phyloP scores from a whole-genome alignment of 148 eudicot species.

The Gaultheria prostrata region DNA sequence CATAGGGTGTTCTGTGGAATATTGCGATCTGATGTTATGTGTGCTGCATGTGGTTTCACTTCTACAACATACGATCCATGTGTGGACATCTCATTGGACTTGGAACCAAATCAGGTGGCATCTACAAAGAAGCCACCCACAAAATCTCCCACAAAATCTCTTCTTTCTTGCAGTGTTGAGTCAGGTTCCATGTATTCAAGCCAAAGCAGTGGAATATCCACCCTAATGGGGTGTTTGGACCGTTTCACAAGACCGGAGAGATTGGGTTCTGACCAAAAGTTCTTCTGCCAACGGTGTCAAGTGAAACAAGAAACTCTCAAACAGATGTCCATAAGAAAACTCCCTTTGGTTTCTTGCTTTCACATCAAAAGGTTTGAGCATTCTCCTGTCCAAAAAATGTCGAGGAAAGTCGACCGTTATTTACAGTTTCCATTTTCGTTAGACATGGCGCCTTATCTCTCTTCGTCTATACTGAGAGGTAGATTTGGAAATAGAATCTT shows the following conservation, averaged over 20 bases:
- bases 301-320: conserved; percentile 77
- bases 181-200: conserved; percentile 28
- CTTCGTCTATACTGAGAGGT: conserved; percentile 67
- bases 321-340: conserved; percentile 78
- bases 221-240: conserved; percentile 64
- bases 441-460: conserved; percentile 73
- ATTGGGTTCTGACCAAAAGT: conserved; percentile 72
- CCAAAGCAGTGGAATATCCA: conserved; percentile 31
- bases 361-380: conserved; percentile 83
- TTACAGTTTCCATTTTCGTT: conserved; percentile 76
- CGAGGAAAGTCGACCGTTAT: conserved; percentile 66
- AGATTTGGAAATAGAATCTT: conserved; percentile 65
- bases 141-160: conserved; percentile 51
- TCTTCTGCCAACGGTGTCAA: conserved; percentile 75
- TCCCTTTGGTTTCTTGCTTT: conserved; percentile 77
- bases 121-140: conserved; percentile 29
- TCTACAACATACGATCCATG: conserved; percentile 83
- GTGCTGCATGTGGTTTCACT: conserved; percentile 77
- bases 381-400: conserved; percentile 48
- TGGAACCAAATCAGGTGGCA: conserved; percentile 45
- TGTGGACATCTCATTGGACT: conserved; percentile 71
- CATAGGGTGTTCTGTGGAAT: conserved; percentile 80
- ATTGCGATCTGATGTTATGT: conserved; percentile 77
- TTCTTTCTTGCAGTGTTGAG: conserved; percentile 39
- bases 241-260: conserved; percentile 72